Conservation (phyloP, 2,329 filamentous ascomycete species). For the Stagonosporopsis rhizophila region DNA sequence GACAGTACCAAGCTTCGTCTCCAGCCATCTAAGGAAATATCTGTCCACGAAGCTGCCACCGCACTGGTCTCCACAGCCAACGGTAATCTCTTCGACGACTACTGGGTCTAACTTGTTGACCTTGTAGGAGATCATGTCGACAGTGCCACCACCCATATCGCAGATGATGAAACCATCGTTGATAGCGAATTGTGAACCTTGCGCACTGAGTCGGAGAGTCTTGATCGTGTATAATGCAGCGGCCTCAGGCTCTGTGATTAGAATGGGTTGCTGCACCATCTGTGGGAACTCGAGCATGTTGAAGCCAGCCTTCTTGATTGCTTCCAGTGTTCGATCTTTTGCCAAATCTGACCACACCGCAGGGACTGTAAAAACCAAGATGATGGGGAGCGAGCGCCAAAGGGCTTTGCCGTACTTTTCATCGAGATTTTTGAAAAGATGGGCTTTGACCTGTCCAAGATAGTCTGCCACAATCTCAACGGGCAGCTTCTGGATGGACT, state of each 20-base stretch:
- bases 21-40: conserved; percentile 31
- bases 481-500: conserved; percentile 27
- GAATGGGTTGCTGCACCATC: conserved; percentile 17
- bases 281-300: conserved; percentile 16
- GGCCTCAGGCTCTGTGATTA: conserved; percentile 33
- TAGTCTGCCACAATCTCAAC: conserved; percentile 43
- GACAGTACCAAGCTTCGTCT: conserved; percentile 21
- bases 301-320: conserved; percentile 32
- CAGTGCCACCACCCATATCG: conserved; percentile 42
- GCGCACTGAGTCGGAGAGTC: conserved; percentile 14
- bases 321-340: conserved; percentile 27
- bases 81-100: conserved; percentile 31
- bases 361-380: conserved; percentile 34
- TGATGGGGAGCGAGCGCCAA: conserved; percentile 28
- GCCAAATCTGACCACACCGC: conserved; percentile 38
- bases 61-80: conserved; percentile 36
- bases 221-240: conserved; percentile 38
- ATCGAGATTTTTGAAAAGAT: conserved; percentile 34
- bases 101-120: conserved; percentile 19
- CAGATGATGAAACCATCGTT: conserved; percentile 38
- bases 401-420: conserved; percentile 31
- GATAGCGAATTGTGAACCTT: conserved; percentile 20
- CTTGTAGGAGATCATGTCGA: conserved; percentile 39
- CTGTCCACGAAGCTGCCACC: conserved; percentile 40
- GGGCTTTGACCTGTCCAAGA: conserved; percentile 27